Evolutionary conservation across 495 filamentous ascomycete genomes (phyloP), one percentile per base, ranked within the genome.

Genomic region (Elaphomyces granulatus): DNA sequence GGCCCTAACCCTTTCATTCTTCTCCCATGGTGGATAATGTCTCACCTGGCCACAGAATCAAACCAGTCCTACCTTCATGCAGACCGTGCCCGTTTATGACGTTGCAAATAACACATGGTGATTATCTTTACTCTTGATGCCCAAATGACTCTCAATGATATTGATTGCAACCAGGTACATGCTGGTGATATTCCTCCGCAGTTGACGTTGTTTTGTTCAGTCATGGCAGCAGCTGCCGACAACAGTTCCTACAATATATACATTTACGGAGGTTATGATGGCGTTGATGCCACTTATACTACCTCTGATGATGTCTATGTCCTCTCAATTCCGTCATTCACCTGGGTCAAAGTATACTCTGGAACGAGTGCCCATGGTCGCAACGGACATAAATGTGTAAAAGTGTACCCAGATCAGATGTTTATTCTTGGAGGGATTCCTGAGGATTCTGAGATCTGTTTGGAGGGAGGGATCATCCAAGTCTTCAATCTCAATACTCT

Each of bases 331-430:
- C 78, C 78, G 3, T 69, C 74, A 0, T 83, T 83, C 49, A 71
- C 59, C n/a, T 83, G 78, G 78, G 72, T 66, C 14, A 67, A 69
- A 45, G 58, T 77, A 19, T 57, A 61, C 14, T 47, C 55, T 0
- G 65, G 72, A 3, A 55, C 20, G 0, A n/a, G 38, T 2, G 37
- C 32, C 15, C 68, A 68, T 32, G 71, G 50, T 15, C 70, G 77
- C 20, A 68, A 63, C 10, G 70, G 70, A 1, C 77, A 81, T 47
- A 64, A 69, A 46, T 81, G 77, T 40, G 58, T 73, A 21, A 72
- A 58, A 51, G 72, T 75, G 0, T 78, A 79, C 41, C 72, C 77
- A 4, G 74, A 81, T 49, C 70, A 76, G 46, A 78, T 81, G 74
- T 55, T 81, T 48, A 64, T 68, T 4, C 55, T 81, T 17, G 77